Evolutionary conservation across 345 rosid species (phyloP).

Genomic region (Murraya koenigii): DNA sequence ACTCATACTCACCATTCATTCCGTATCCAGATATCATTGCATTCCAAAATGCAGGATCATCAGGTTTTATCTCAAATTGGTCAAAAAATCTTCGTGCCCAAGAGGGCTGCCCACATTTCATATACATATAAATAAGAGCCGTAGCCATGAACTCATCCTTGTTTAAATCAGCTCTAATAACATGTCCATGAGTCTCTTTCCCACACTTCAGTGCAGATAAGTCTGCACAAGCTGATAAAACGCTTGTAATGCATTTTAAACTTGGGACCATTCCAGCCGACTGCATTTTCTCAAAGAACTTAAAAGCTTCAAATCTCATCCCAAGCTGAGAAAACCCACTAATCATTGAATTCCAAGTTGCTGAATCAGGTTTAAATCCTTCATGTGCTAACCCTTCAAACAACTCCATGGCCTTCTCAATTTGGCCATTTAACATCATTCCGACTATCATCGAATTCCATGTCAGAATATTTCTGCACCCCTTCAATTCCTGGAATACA

Average conservation of each 20-base stretch:
- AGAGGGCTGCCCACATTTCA: slow-evolving; percentile 53
- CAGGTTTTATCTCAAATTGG: slow-evolving; percentile 42
- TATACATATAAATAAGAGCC: slow-evolving; percentile 54
- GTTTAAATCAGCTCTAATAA: slow-evolving; percentile 31
- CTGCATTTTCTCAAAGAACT: slow-evolving; percentile 54
- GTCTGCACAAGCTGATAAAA: slow-evolving; percentile 60
- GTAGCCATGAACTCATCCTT: slow-evolving; percentile 46
- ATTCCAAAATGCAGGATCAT: slow-evolving; percentile 71
- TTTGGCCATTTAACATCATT: slow-evolving; percentile 56
- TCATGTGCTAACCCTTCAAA: slow-evolving; percentile 45
- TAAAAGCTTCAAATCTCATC: slow-evolving; percentile 44
- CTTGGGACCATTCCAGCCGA: slow-evolving; percentile 34
- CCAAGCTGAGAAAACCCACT: slow-evolving; percentile 59
- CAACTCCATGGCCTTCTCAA: slow-evolving; percentile 41
- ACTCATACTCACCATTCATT: slow-evolving; percentile 52
- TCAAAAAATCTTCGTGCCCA: slow-evolving; percentile 44
- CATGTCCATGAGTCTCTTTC: slow-evolving; percentile 58
- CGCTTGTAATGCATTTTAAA: slow-evolving; percentile 59
- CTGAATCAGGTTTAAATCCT: slow-evolving; percentile 56
- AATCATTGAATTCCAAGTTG: slow-evolving; percentile 68
- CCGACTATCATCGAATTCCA: slow-evolving; percentile 62
- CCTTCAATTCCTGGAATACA: slow-evolving; percentile 42
- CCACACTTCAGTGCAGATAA: slow-evolving; percentile 44
- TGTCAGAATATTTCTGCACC: slow-evolving; percentile 46
- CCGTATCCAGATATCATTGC: slow-evolving; percentile 77